Conservation (phyloP, 805 yeast species). For the Lipomyces chichibuensis region DNA sequence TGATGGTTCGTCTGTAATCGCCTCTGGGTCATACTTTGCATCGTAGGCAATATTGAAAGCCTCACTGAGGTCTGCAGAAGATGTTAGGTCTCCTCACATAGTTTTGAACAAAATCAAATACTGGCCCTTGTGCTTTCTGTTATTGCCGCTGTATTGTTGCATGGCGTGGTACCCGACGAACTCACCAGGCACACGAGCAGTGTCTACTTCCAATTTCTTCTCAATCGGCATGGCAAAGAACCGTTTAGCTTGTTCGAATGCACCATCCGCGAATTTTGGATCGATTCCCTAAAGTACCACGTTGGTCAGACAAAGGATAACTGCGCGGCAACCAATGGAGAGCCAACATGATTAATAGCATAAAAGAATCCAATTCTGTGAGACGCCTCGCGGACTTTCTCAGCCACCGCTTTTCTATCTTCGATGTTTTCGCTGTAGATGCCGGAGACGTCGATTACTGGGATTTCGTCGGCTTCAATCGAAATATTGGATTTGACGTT, state of each 20-base stretch:
- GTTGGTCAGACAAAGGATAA: not conserved
- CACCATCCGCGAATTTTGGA: constrained; percentile 6
- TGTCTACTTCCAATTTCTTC: constrained; percentile 41
- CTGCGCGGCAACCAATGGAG: not conserved
- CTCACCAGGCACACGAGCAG: constrained; percentile 38
- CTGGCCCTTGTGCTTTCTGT: constrained; percentile 28
- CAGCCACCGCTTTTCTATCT: constrained; percentile 36
- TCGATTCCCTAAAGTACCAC: constrained; percentile 32
- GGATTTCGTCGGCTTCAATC: constrained; percentile 27
- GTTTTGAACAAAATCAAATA: not conserved
- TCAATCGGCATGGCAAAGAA: constrained; percentile 41
- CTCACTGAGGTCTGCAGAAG: constrained; percentile 43
- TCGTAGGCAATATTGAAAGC: constrained; percentile 45
- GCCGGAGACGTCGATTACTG: constrained; percentile 32
- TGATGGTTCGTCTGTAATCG: constrained; percentile 38
- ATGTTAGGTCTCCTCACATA: not conserved
- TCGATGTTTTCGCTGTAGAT: constrained; percentile 29
- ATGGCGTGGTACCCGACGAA: constrained; percentile 40
- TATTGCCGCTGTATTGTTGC: constrained; percentile 36
- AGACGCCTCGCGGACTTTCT: constrained; percentile 38
- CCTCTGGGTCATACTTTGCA: constrained; percentile 37
- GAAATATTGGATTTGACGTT: constrained; percentile 4
- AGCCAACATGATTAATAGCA: constrained; percentile 36
- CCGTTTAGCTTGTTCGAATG: constrained; percentile 38
- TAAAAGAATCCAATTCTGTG: constrained; percentile 41